phyloP scores from a whole-genome alignment of 371 early-diverging fungal species.

The Zychaea mexicana region DNA sequence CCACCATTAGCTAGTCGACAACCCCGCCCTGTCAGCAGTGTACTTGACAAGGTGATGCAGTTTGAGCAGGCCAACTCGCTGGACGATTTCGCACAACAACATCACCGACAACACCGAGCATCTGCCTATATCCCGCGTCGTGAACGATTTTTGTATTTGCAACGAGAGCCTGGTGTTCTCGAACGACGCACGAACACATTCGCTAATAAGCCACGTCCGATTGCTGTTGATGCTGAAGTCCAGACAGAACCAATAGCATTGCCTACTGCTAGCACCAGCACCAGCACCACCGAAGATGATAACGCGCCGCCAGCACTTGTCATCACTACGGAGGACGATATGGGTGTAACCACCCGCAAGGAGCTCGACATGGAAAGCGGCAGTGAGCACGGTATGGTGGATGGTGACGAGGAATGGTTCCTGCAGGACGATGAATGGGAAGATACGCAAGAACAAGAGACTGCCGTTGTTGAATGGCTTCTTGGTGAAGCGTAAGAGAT shows the following conservation, averaged over 20 bases:
- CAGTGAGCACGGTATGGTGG: slow-evolving; percentile 15
- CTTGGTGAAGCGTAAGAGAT: slow-evolving; percentile 20
- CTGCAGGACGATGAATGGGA: slow-evolving; percentile 27
- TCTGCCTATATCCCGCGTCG: slow-evolving; percentile 40
- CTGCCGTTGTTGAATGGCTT: slow-evolving; percentile 29
- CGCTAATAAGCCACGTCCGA: background rate
- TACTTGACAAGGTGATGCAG: slow-evolving; percentile 48
- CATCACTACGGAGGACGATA: slow-evolving; percentile 15
- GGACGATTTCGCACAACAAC: slow-evolving; percentile 35
- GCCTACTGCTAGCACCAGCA: background rate
- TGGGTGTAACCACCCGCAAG: slow-evolving; percentile 8
- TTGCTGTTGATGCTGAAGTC: slow-evolving; percentile 15
- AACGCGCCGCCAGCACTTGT: slow-evolving; percentile 16
- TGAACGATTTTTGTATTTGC: slow-evolving; percentile 43
- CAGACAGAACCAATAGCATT: slow-evolving; percentile 19
- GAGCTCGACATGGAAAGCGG: slow-evolving; percentile 14
- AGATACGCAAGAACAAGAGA: slow-evolving; percentile 22
- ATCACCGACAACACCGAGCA: slow-evolving; percentile 23
- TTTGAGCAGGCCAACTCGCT: slow-evolving; percentile 46
- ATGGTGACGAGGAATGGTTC: slow-evolving; percentile 31
- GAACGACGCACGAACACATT: slow-evolving; percentile 17
- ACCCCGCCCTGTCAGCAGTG: slow-evolving; percentile 22
- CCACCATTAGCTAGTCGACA: background rate
- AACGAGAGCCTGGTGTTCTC: slow-evolving; percentile 40
- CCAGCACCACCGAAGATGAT: background rate